phyloP scores from a whole-genome alignment of 805 yeast species.

The Naumovozyma castellii region DNA sequence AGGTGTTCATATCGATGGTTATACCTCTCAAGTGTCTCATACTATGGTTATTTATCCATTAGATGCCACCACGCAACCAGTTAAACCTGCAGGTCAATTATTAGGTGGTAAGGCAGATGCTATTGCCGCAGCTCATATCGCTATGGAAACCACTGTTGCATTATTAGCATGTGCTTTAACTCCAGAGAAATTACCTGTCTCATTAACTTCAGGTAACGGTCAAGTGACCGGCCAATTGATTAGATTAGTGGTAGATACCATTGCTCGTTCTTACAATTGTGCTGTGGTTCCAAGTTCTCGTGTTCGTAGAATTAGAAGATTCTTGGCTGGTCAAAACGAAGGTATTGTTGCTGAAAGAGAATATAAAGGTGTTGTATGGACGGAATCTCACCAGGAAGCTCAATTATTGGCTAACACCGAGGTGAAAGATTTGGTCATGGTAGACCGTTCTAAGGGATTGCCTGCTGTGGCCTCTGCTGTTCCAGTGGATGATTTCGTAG shows the following conservation, averaged over 20 bases:
- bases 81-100: constrained; percentile 66
- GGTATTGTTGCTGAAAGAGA: constrained; percentile 86
- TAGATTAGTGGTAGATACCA: constrained; percentile 69
- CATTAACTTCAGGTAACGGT: constrained; percentile 31
- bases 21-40: constrained; percentile 79
- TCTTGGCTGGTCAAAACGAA: constrained; percentile 91
- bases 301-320: constrained; percentile 84
- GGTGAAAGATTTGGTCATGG: constrained; percentile 34
- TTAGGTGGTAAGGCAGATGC: constrained; percentile 85
- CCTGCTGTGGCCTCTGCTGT: constrained; percentile 46
- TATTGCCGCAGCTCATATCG: constrained; percentile 77
- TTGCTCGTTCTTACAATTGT: constrained; percentile 79
- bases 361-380: constrained; percentile 86
- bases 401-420: constrained; percentile 32
- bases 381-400: constrained; percentile 71
- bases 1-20: constrained; percentile 94
- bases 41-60: constrained; percentile 77
- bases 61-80: constrained; percentile 41
- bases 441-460: constrained; percentile 29
- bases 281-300: constrained; percentile 86
- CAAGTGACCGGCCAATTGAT: constrained; percentile 59
- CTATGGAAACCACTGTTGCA: constrained; percentile 75
- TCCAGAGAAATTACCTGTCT: constrained; percentile 66
- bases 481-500: constrained; percentile 67
- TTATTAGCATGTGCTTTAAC: constrained; percentile 62